These are phyloP conservation scores for Oxalis stricta DNA, from an alignment of 441 rosid genomes.

Conservation along the genomic window DNA sequence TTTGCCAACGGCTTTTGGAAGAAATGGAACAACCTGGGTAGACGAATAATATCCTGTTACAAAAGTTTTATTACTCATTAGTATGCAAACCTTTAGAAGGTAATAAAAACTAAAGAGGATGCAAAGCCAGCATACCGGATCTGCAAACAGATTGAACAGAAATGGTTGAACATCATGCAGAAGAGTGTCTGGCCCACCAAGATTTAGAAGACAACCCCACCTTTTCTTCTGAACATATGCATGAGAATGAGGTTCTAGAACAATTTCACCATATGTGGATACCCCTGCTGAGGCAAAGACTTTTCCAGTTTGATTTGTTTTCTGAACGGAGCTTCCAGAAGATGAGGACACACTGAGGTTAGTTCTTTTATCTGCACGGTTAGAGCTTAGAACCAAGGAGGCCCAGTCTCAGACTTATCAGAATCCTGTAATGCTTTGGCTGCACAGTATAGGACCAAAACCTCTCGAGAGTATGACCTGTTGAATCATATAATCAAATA, in stretches of 20 bases:
- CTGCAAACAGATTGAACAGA: constrained; percentile 86
- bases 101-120: background rate
- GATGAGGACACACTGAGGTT: constrained; percentile 7
- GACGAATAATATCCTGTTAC: constrained; percentile 71
- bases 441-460: constrained; percentile 8
- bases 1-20: constrained; percentile 69
- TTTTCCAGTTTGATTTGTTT: constrained; percentile 25
- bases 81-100: background rate
- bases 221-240: constrained; percentile 47
- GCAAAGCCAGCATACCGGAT: constrained; percentile 49
- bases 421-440: constrained; percentile 8
- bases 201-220: constrained; percentile 78
- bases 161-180: constrained; percentile 85
- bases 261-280: constrained; percentile 20
- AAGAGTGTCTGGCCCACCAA: constrained; percentile 94
- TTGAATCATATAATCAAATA: too few species aligned
- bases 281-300: constrained; percentile 29
- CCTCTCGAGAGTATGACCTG: constrained; percentile 18
- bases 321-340: constrained; percentile 9
- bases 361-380: constrained; percentile 8
- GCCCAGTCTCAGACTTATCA: constrained; percentile 11
- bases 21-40: constrained; percentile 72
- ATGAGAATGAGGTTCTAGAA: constrained; percentile 18
- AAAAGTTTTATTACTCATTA: constrained; percentile 2
- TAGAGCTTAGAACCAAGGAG: constrained; percentile 9